Evolutionary conservation across 306 rosid species (phyloP), one percentile per base, ranked within the genome.

Genomic region (Luffa acutangula): DNA sequence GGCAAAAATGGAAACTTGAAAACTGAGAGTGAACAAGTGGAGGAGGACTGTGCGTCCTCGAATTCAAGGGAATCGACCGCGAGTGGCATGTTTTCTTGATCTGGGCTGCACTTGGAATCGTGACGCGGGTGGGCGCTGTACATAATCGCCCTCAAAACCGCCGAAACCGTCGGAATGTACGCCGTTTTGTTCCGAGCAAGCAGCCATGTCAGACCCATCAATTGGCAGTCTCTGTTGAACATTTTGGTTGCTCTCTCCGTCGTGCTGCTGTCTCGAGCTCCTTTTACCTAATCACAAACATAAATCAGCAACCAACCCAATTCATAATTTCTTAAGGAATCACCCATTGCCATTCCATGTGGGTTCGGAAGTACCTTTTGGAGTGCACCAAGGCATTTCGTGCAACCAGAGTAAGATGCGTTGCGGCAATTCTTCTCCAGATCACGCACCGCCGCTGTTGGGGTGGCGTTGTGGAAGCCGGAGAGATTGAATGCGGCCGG

Each of bases 61-160:
- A 95, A 90, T 86, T 93, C 96, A 6, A 91, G 84, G 0, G 97
- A 95, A 82, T 95, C 97, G 13, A 95, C 98, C 89, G 98, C 98
- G 58, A 95, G 86, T 0, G 98, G 98, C 98, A 95, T 92, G 96
- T 95, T 95, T 82, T 95, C 98, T 51, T 92, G 98, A 79, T 95
- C 98, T 3, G 98, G 98, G 81, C 97, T 92, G 79, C 98, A 95
- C 79, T 85, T 90, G 8, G 92, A 86, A 78, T 92, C 91, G 81
- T 82, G 98, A 0, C 92, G 89, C 7, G 89, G 97, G 34, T 92
- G 97, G 9, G 91, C 91, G 39, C 97, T 92, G 91, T 95, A 95
- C 98, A 95, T 89, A 36, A 95, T 90, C 21, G 98, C 98, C 25
- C 98, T 90, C 81, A 95, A n/a, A 41, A 91, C 97, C 1, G 98